Percentiles rank a stretch among this genome's conserved stretches.
Evolutionary conservation across 1,139 yeast species (phyloP).

Genomic region (Geotrichum reessii): DNA sequence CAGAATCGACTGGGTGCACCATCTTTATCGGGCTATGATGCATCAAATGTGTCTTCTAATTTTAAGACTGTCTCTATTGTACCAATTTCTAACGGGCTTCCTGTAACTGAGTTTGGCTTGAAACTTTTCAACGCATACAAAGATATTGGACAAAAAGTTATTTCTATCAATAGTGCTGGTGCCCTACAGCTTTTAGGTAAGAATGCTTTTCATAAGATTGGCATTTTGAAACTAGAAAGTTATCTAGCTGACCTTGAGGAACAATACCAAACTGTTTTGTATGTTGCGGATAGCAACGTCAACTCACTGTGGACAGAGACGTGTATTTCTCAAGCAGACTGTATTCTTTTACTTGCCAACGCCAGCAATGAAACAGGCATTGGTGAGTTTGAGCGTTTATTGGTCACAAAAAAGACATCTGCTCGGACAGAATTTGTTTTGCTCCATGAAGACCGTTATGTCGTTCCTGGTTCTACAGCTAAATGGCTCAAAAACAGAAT

Average conservation of each 20-base stretch:
- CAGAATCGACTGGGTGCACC: slow-evolving; percentile 26
- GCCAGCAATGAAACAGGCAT: slow-evolving; percentile 59
- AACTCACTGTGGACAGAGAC: slow-evolving; percentile 88
- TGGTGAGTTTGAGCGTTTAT: slow-evolving; percentile 78
- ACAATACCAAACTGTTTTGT: slow-evolving; percentile 75
- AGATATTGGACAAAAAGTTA: slow-evolving; percentile 66
- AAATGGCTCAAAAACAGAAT: slow-evolving; percentile 77
- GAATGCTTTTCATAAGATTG: slow-evolving; percentile 87
- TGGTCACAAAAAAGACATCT: slow-evolving; percentile 71
- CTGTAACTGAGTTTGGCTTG: slow-evolving; percentile 79
- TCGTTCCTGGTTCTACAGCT: slow-evolving; percentile 77
- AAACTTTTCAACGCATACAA: slow-evolving; percentile 63
- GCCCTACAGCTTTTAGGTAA: slow-evolving; percentile 78
- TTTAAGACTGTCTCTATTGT: slow-evolving; percentile 80
- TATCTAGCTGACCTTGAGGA: slow-evolving; percentile 90
- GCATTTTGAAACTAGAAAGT: slow-evolving; percentile 79
- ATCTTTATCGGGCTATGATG: slow-evolving; percentile 9
- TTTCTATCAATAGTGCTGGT: slow-evolving; percentile 74
- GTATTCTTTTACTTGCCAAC: slow-evolving; percentile 47
- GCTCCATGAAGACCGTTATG: slow-evolving; percentile 76
- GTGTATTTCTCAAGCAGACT: slow-evolving; percentile 92
- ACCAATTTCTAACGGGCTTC: slow-evolving; percentile 74
- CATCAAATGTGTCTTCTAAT: slow-evolving; percentile 36
- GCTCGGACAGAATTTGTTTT: slow-evolving; percentile 85
- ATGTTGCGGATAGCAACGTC: slow-evolving; percentile 79